A percentile compares a stretch with the other conserved stretches of the same genome.
Conservation (phyloP, 23 red algal genomes). For the Pyropia haitanensis region DNA sequence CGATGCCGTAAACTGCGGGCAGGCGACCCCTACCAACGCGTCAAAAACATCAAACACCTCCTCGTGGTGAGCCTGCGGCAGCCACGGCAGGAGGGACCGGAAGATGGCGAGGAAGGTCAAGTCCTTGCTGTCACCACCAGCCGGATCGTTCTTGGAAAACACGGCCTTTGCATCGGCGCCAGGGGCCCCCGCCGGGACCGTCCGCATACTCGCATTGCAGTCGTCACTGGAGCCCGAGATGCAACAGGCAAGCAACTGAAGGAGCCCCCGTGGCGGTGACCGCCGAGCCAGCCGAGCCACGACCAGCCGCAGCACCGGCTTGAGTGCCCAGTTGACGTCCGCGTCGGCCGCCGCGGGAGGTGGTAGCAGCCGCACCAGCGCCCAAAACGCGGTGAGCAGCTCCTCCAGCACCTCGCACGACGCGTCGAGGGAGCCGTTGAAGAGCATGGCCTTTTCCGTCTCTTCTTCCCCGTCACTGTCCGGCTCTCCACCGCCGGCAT, state of each 20-base stretch:
- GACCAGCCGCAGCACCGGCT: slow-evolving; percentile 39
- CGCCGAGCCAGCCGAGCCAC: slow-evolving; percentile 36
- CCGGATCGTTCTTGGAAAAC: slow-evolving; percentile 1
- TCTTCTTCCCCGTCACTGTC: too few species aligned
- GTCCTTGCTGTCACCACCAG: slow-evolving; percentile 24
- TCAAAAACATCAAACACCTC: slow-evolving; percentile 63
- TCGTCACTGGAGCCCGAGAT: slow-evolving; percentile 37
- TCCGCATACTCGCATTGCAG: slow-evolving; percentile 26
- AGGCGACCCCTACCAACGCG: slow-evolving; percentile 26
- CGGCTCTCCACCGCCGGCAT: too few species aligned
- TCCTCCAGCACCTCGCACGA: slow-evolving; percentile 40
- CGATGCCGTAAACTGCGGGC: slow-evolving; percentile 36
- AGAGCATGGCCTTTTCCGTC: too few species aligned
- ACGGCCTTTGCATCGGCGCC: neutral
- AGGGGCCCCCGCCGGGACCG: too few species aligned
- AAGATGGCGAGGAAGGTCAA: slow-evolving; percentile 48
- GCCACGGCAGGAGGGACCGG: slow-evolving; percentile 50
- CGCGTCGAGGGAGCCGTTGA: too few species aligned
- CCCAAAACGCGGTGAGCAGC: slow-evolving; percentile 42
- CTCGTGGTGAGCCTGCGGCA: slow-evolving; percentile 34
- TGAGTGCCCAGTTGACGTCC: slow-evolving; percentile 26
- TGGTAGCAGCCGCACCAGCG: slow-evolving; percentile 32
- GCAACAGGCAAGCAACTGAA: slow-evolving; percentile 16
- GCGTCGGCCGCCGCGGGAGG: slow-evolving; percentile 9
- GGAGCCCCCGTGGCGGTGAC: slow-evolving; percentile 47